phyloP scores from a whole-genome alignment of 768 basidiomycete species.

The Auricularia sp. region DNA sequence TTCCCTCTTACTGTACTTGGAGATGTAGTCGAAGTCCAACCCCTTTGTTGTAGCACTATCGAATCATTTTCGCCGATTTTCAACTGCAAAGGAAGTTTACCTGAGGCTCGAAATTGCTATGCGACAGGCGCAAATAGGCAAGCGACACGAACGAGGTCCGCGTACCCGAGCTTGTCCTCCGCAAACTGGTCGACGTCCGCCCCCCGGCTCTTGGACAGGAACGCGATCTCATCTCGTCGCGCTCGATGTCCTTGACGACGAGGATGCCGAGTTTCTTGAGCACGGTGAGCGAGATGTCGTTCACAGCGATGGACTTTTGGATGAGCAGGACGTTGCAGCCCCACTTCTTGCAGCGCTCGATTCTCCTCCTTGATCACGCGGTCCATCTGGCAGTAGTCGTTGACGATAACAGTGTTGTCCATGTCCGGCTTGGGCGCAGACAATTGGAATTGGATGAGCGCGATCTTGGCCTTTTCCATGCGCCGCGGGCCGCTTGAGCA shows the following conservation, averaged over 20 bases:
- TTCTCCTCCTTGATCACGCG: constrained; percentile 99
- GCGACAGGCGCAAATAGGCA: no score
- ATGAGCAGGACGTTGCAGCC: constrained; percentile 98
- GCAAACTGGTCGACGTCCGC: constrained; percentile 97
- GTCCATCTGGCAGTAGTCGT: constrained; percentile 99
- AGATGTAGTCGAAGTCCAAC: no score
- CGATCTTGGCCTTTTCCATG: constrained; percentile 98
- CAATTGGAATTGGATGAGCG: constrained; percentile 95
- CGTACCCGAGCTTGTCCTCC: constrained; percentile 94
- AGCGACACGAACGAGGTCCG: constrained; percentile 57
- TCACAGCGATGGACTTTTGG: constrained; percentile 99
- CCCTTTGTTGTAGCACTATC: no score
- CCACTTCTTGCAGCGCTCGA: constrained; percentile 97
- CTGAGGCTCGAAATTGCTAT: no score
- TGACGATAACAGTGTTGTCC: constrained; percentile 99
- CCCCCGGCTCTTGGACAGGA: constrained; percentile 86
- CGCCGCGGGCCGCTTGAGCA: constrained; percentile 94
- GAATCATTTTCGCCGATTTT: no score
- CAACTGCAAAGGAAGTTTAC: no score
- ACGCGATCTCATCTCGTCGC: constrained; percentile 85
- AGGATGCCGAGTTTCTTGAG: constrained; percentile 94
- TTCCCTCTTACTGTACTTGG: no score
- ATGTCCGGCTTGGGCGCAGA: constrained; percentile 98
- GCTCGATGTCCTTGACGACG: constrained; percentile 93
- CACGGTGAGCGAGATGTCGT: constrained; percentile 94